Conservation (phyloP, 208 protist genomes). For the Endotrypanum monterogeii region DNA sequence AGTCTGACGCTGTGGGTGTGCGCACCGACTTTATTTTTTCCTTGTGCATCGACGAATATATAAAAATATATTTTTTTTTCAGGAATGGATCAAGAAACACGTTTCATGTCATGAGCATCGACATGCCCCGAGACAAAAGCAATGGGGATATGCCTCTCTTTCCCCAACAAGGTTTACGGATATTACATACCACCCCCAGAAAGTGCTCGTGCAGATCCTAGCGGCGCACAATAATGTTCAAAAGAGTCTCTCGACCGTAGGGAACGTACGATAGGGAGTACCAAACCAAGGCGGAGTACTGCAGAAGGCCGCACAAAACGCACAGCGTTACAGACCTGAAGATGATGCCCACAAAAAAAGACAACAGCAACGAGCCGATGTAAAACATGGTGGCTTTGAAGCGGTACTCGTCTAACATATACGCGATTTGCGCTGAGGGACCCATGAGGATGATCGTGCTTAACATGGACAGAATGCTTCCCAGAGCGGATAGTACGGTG, state of each 20-base stretch:
- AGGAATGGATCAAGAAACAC: too few relatives aligned
- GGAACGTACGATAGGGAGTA: conserved; percentile 92
- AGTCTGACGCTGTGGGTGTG: too few relatives aligned
- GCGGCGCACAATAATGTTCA: conserved; percentile 43
- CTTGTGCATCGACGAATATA: too few relatives aligned
- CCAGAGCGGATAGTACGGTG: conserved; percentile 71
- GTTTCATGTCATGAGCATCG: too few relatives aligned
- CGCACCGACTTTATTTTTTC: too few relatives aligned
- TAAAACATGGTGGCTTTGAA: conserved; percentile 66
- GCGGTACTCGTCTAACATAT: conserved; percentile 92
- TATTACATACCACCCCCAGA: neutral
- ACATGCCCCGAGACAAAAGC: too few relatives aligned
- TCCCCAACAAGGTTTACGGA: too few relatives aligned
- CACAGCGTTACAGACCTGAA: conserved; percentile 73
- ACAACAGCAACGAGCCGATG: conserved; percentile 69
- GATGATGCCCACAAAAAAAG: conserved; percentile 65
- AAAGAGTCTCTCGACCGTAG: conserved; percentile 73
- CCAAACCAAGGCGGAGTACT: conserved; percentile 87
- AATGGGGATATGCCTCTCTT: too few relatives aligned
- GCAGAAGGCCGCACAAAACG: conserved; percentile 66
- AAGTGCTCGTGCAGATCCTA: neutral
- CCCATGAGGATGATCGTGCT: conserved; percentile 90
- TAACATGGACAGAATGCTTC: conserved; percentile 75
- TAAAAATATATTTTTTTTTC: too few relatives aligned
- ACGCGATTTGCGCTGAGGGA: conserved; percentile 72